Conservation (phyloP, 2,329 filamentous ascomycete species). For the Sphaerostilbella broomeana region DNA sequence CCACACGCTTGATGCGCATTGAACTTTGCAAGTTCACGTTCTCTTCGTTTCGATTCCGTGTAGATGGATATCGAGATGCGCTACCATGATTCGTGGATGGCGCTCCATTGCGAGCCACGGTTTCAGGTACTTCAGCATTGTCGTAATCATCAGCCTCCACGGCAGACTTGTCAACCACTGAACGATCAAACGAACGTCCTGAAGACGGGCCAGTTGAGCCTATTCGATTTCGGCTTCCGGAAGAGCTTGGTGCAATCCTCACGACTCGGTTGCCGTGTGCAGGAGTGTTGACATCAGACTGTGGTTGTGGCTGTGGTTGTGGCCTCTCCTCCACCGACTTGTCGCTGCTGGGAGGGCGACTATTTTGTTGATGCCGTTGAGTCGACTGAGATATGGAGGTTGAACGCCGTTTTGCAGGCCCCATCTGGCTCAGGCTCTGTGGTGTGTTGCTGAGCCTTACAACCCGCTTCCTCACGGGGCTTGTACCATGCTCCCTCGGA, state of each 20-base stretch:
- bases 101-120: slow-evolving; percentile 40
- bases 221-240: slow-evolving; percentile 35
- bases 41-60: slow-evolving; percentile 51
- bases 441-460: slow-evolving; percentile 50
- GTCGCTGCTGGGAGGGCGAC: slow-evolving; percentile 36
- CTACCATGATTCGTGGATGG: slow-evolving; percentile 42
- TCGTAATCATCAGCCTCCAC: slow-evolving; percentile 39
- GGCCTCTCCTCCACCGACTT: slow-evolving; percentile 35
- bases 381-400: slow-evolving; percentile 41
- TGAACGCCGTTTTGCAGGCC: slow-evolving; percentile 40
- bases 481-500: slow-evolving; percentile 41
- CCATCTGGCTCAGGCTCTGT: slow-evolving; percentile 35
- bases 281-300: slow-evolving; percentile 47
- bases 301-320: slow-evolving; percentile 25
- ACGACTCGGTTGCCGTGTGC: slow-evolving; percentile 46
- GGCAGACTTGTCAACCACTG: slow-evolving; percentile 27
- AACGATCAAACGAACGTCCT: slow-evolving; percentile 30
- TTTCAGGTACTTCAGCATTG: slow-evolving; percentile 42
- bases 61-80: slow-evolving; percentile 46
- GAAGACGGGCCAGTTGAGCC: slow-evolving; percentile 32
- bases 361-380: slow-evolving; percentile 24
- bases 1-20: slow-evolving; percentile 69
- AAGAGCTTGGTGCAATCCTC: slow-evolving; percentile 48
- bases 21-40: slow-evolving; percentile 63
- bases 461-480: slow-evolving; percentile 50